Base-by-base conservation (phyloP, 1,284 basidiomycete species). In the Dichomitus squalens region DNA sequence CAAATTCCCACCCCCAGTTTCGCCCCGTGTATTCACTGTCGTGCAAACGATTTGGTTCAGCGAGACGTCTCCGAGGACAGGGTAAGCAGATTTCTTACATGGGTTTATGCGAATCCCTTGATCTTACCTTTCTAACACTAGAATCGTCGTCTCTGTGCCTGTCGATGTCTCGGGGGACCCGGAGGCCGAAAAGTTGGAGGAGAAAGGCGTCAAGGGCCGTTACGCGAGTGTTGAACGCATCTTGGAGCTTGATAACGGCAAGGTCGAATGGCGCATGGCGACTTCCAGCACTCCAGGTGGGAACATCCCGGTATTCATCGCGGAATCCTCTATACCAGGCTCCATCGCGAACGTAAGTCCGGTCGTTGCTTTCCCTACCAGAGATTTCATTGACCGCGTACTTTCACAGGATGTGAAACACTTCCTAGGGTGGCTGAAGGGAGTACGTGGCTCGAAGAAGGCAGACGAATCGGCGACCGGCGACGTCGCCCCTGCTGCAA, bases 211-310 rank as follows among this genome's bases (percentile, higher is more conserved):
- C 1, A 84, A 79, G 60, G 90, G 86, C 5, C 82, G 80, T 64
- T 92, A 92, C 66, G 84, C 82, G 46, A 83, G 84, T 61, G 84
- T 90, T 4, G 90, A 92, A 69, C 79, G 81, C 25, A 65, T 92
- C 49, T 71, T 75, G 46, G 86, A 90, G 70, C 77, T 87, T 29
- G 82, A 82, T 16, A 76, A 83, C 59, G 89, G 85, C 43, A 82
- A 75, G 50, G 81, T 84, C 6, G 88, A 91, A 70, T 92, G 90
- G 90, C 77, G 82, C 47, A 90, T 91, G 87, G 89, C 88, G 2
- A 89, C 87, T 1, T 86, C 87, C n/a, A 87, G 86, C 66, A 83
- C 81, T 1, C 82, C 88, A 9, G 88, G 87, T 29, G 89, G 89
- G 8, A 79, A 70, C 44, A 86, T 92, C 39, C 89, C 90, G 4